Base-by-base conservation (phyloP, 768 basidiomycete species). In the Lactifluus pinguis region DNA sequence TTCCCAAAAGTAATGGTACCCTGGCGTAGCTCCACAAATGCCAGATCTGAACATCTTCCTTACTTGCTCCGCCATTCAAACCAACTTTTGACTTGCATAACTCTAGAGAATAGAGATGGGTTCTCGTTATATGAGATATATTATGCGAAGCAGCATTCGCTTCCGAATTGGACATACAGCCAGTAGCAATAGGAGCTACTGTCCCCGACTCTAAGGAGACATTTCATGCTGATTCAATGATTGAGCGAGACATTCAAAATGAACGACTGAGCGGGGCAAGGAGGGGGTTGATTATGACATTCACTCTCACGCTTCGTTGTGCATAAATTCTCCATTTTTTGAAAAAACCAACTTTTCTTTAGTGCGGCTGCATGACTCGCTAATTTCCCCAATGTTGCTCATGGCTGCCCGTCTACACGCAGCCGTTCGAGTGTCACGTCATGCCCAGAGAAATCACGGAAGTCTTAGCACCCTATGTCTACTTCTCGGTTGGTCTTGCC, bases 401-500 rank as follows among this genome's bases (percentile, higher is more conserved):
- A 85, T 87, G 77, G 78, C 81, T 76, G 84, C 79, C 41, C 38
- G 41, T 66, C 11, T 74, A 68, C 70, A 87, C 77, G 85, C 82
- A 79, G 85, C 78, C 72, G 87, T 90, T 89, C 71, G 89, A 91
- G 89, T 89, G 89, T 91, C 89, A 89, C 78, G 85, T 79, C 80
- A 86, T 86, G 89, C 77, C 76, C 76, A 79, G 87, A 90, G 66
- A 61, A 75, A 87, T 65, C 25, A 6, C 62, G 72, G 87, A 83
- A 86, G 79, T 90, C 89, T 89, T 67, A 91, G 87, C 54, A 89
- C 89, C 87, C 86, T 68, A 74, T 68, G 78, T 70, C 84, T 81
- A 74, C 78, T 71, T 72, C 72, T 58, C 49, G 32, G 59, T 53
- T 60, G 64, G 67, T 39, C 13, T 38, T 57, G 51, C 61, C 61